These are phyloP conservation scores for Nicotiana benthamiana DNA, from an alignment of 257 asterid genomes.

Conservation along the genomic window DNA sequence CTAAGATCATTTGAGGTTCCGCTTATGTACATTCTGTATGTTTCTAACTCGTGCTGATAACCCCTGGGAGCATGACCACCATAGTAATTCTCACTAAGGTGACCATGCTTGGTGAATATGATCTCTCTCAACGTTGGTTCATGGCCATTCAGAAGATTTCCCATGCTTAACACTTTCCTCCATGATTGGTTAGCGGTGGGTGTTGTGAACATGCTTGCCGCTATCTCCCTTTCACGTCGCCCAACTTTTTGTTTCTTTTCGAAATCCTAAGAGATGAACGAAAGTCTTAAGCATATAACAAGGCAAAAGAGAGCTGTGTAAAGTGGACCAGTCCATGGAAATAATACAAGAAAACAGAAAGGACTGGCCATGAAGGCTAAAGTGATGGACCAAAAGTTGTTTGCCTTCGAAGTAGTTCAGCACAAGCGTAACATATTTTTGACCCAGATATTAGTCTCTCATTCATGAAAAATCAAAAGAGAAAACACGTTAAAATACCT, in stretches of 20 bases:
- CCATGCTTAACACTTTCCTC: constrained; percentile 93
- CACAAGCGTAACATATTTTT: not conserved
- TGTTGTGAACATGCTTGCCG: constrained; percentile 62
- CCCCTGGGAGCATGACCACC: constrained; percentile 36
- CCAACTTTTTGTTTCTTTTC: constrained; percentile 45
- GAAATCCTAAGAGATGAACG: constrained; percentile 31
- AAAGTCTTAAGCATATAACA: not conserved
- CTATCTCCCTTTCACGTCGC: constrained; percentile 45
- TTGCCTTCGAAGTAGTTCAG: too few species aligned
- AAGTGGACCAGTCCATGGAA: too few species aligned
- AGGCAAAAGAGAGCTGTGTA: not conserved
- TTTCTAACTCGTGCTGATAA: constrained; percentile 54
- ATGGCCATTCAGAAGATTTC: constrained; percentile 92
- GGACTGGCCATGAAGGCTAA: not conserved
- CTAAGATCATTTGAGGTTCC: constrained; percentile 87
- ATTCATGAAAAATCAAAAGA: not conserved
- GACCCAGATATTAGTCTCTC: not conserved
- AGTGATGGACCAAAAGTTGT: not conserved
- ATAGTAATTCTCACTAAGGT: constrained; percentile 54
- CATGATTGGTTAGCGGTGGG: constrained; percentile 92
- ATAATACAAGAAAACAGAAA: too few species aligned
- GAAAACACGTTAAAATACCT: constrained; percentile 30
- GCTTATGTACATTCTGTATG: constrained; percentile 79
- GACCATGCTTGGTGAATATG: constrained; percentile 62
- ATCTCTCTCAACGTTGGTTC: constrained; percentile 85